Evolutionary conservation across 106 monocot genomes (phyloP), one percentile per base, ranked within the genome.

Genomic region (Acorus gramineus): DNA sequence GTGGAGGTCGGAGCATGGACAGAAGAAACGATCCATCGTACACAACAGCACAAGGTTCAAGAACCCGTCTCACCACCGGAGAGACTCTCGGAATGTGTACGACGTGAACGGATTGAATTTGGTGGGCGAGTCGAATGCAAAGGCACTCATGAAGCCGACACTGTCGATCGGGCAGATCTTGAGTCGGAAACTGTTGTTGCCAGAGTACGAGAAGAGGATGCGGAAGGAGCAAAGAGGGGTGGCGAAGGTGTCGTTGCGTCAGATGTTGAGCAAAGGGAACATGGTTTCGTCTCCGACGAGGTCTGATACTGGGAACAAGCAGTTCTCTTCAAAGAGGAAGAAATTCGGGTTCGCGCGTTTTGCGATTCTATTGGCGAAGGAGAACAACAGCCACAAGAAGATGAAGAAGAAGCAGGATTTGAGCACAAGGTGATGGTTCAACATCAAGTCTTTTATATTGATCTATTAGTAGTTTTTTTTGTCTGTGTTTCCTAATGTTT

Each of bases 101-200:
- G 71, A 62, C 2, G 43, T 61, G 28, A 55, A 53, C 47, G 53
- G 52, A 8, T 61, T 4, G 12, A 53, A 46, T 62, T 44, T 52
- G 51, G 5, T 46, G 11, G 4, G 57, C 1, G 11, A 8, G 14
- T 13, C 28, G 28, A 28, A 28, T 28, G 61, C 78, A 2, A 77
- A 60, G 64, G 59, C 3, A 54, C 58, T 60, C 44, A 45, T 59
- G 56, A 75, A 64, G 62, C 82, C 77, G n/a, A 65, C 88, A n/a
- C 46, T 89, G 69, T 83, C 89, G 0, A 86, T 93, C 3, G 89
- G 93, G 61, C 85, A 93, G 61, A 93, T 93, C 63, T 74, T 93
- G n/a, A 79, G 85, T 47, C 77, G 73, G 79, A 93, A 89, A 52
- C 62, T 93, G 73, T 62, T 69, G 44, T 69, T 76, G 44, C 65